Conservation (phyloP, 2,329 filamentous ascomycete species). For the Graphium sp. region DNA sequence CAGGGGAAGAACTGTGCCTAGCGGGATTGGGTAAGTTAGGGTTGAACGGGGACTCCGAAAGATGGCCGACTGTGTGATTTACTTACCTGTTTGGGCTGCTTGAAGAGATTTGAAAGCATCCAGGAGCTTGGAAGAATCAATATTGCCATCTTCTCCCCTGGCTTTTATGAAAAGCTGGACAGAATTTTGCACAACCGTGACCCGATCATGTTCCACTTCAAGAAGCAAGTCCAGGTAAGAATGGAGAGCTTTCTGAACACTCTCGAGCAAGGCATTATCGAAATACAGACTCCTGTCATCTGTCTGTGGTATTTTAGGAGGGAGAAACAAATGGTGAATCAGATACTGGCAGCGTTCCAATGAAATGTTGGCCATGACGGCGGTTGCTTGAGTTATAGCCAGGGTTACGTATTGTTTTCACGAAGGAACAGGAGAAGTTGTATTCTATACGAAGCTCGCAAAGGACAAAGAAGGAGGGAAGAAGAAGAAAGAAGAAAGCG, state of each 20-base stretch:
- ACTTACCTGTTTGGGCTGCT: not conserved
- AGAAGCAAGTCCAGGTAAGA: not conserved
- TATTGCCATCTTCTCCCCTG: not conserved
- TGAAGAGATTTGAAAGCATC: not conserved
- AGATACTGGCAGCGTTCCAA: no score
- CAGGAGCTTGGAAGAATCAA: not conserved
- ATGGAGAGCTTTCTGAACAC: not conserved
- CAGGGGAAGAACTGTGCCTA: constrained; percentile 8
- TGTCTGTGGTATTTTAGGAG: constrained; percentile 11
- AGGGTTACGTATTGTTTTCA: no score
- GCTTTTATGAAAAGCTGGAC: not conserved
- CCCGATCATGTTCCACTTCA: not conserved
- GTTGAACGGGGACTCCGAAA: not conserved
- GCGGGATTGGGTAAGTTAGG: not conserved
- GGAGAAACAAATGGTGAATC: constrained; percentile 15
- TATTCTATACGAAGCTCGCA: no score
- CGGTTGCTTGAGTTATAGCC: no score
- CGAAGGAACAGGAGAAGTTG: no score
- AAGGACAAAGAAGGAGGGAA: no score
- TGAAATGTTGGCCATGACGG: no score
- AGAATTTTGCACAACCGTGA: not conserved
- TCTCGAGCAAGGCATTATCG: not conserved
- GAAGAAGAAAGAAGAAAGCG: no score
- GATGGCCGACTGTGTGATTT: not conserved
- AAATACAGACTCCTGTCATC: constrained; percentile 4